These are phyloP conservation scores for Pestalotiopsis sp. DNA, from an alignment of 2,329 filamentous ascomycete genomes.

Conservation along the genomic window DNA sequence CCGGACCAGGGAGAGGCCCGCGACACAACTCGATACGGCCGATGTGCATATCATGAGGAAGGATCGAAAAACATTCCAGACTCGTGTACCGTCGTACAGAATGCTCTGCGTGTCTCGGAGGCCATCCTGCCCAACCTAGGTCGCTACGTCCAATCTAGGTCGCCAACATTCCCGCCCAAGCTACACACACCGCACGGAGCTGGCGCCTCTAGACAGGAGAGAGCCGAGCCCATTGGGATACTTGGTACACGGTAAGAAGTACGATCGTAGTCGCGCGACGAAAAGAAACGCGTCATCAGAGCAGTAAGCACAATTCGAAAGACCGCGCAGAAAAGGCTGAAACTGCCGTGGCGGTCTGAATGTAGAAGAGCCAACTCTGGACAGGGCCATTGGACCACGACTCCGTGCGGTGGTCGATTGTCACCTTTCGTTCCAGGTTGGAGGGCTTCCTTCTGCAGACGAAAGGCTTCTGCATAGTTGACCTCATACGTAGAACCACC, in stretches of 20 bases:
- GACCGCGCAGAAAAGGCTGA: not conserved
- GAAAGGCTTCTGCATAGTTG: too few species aligned
- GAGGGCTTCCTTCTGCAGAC: too few species aligned
- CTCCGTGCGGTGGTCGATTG: not conserved
- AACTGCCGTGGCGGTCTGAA: not conserved
- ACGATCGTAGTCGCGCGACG: not conserved
- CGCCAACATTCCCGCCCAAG: not conserved
- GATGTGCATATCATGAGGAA: not conserved
- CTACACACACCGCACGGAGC: not conserved
- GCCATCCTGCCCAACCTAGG: not conserved
- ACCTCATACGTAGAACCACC: not conserved
- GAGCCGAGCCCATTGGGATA: not conserved
- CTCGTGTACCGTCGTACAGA: not conserved
- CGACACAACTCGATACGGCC: not conserved
- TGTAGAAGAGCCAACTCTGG: not conserved
- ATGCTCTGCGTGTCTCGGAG: not conserved
- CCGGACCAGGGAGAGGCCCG: not conserved
- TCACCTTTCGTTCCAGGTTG: not conserved
- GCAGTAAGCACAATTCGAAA: not conserved
- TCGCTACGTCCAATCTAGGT: not conserved
- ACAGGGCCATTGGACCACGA: not conserved
- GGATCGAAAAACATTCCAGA: not conserved
- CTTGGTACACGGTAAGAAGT: not conserved
- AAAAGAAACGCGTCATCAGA: not conserved
- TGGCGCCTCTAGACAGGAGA: not conserved